Conservation (phyloP, 2,329 filamentous ascomycete species). For the Colletotrichum phormii region DNA sequence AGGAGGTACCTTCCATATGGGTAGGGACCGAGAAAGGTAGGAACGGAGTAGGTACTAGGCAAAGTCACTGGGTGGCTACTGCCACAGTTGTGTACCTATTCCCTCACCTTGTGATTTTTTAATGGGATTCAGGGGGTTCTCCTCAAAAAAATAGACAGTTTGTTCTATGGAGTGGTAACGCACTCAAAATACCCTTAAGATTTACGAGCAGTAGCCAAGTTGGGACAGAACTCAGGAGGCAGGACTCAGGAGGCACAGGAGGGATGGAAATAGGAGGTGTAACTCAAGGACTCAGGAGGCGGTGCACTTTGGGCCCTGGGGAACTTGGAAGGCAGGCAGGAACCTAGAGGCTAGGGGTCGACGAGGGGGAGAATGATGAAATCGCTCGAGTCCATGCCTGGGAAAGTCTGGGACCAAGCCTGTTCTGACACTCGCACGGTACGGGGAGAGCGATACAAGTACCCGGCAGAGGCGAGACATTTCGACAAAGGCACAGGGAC, state of each 20-base stretch:
- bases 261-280: background rate
- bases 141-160: background rate
- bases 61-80: background rate
- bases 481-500: background rate
- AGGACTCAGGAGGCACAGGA: background rate
- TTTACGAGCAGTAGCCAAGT: background rate
- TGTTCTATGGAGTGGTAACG: background rate
- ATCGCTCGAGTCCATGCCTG: conserved; percentile 36
- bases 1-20: background rate
- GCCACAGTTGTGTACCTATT: background rate
- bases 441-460: conserved; percentile 31
- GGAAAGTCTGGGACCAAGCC: conserved; percentile 18
- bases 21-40: background rate
- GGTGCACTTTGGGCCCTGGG: background rate
- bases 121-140: background rate
- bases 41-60: background rate
- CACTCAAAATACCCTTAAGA: background rate
- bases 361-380: conserved; percentile 23
- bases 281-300: background rate
- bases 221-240: background rate
- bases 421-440: conserved; percentile 31
- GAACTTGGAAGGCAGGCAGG: background rate
- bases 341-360: background rate
- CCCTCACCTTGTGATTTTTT: background rate
- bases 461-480: background rate